Percentiles rank a stretch among this genome's conserved stretches.
Conservation (phyloP, 2,329 filamentous ascomycete genomes). For the Volutella citrinella region DNA sequence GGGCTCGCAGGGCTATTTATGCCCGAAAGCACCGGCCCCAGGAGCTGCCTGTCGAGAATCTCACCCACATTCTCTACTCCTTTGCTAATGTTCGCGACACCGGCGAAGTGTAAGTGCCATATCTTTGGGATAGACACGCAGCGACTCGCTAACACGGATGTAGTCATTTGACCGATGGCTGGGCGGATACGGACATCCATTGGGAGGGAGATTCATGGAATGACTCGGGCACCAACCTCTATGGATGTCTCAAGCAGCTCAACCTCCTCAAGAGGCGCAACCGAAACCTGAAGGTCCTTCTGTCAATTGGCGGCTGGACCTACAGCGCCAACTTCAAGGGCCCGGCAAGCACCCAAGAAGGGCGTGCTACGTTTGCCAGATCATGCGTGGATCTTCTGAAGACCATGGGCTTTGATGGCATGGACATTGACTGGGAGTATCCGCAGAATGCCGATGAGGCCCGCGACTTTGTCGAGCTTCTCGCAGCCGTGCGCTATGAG, state of each 20-base stretch:
- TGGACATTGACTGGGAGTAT: conserved; percentile 70
- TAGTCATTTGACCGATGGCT: conserved; percentile 55
- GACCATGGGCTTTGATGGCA: conserved; percentile 73
- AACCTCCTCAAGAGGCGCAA: conserved; percentile 79
- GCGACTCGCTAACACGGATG: conserved; percentile 7
- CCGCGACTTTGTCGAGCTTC: conserved; percentile 55
- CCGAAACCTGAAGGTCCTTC: conserved; percentile 78
- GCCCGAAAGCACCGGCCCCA: conserved; percentile 81
- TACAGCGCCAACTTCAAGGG: conserved; percentile 81
- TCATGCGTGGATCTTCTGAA: conserved; percentile 73
- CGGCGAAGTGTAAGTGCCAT: conserved; percentile 65
- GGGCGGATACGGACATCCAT: conserved; percentile 72
- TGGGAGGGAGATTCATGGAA: conserved; percentile 69
- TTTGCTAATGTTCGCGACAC: conserved; percentile 85
- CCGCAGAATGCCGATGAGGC: conserved; percentile 55
- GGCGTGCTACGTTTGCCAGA: conserved; percentile 69
- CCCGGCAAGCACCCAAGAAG: conserved; percentile 67
- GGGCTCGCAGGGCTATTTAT: conserved; percentile 72
- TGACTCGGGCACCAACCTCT: conserved; percentile 74
- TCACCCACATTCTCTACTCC: conserved; percentile 87
- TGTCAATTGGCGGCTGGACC: conserved; percentile 91
- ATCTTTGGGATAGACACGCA: too few species aligned
- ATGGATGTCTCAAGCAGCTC: conserved; percentile 86
- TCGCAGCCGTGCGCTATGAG: conserved; percentile 52
- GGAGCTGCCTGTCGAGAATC: conserved; percentile 72